These are phyloP conservation scores for Crithidia sp. DNA, from an alignment of 208 protist species.

Conservation along the genomic window DNA sequence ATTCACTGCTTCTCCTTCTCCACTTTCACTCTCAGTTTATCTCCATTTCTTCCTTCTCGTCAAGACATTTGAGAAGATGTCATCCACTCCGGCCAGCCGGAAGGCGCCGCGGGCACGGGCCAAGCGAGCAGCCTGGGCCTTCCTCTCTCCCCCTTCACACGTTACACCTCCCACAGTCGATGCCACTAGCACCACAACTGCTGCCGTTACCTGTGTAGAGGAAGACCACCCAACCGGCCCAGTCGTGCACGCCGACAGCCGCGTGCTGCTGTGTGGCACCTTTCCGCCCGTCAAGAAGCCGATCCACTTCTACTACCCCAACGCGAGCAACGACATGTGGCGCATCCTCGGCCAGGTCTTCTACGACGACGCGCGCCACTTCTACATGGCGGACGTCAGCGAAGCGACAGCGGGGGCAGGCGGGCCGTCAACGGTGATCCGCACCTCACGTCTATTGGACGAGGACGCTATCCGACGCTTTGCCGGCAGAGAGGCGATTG, in stretches of 20 bases:
- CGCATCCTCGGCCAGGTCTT: slow-evolving; percentile 33
- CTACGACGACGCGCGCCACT: slow-evolving; percentile 22
- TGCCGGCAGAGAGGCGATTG: slow-evolving; percentile 8
- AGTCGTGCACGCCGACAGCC: slow-evolving; percentile 17
- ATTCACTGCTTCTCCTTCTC: no score
- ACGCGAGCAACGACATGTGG: slow-evolving; percentile 50
- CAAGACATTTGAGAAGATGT: neutral
- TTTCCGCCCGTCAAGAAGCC: slow-evolving; percentile 30
- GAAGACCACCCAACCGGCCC: slow-evolving; percentile 34
- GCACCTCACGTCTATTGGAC: neutral
- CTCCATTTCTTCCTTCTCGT: no score
- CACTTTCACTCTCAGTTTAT: no score
- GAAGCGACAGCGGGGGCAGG: no score
- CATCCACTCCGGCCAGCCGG: no score
- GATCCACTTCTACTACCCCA: slow-evolving; percentile 46
- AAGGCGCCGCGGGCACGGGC: neutral
- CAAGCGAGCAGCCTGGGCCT: neutral
- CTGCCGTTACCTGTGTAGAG: neutral
- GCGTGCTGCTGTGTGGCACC: slow-evolving; percentile 40
- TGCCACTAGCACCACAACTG: neutral
- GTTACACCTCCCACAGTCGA: no score
- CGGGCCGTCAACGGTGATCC: no score
- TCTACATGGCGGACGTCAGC: slow-evolving; percentile 5
- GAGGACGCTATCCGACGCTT: slow-evolving; percentile 23
- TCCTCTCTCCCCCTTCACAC: neutral